phyloP scores from a whole-genome alignment of 176 grass and related monocot species.

The Phoenix roebelenii region DNA sequence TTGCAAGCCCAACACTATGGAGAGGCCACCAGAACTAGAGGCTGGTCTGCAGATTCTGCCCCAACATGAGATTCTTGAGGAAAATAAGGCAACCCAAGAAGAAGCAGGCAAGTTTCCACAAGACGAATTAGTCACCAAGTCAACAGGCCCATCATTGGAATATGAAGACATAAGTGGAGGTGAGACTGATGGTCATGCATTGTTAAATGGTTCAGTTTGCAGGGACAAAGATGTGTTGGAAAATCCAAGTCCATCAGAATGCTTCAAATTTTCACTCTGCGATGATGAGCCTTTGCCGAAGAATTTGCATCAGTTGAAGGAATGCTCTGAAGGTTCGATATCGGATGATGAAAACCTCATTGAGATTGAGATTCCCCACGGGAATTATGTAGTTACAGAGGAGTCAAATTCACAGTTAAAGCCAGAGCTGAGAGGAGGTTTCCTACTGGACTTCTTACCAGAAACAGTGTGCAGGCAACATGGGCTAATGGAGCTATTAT shows the following conservation, averaged over 20 bases:
- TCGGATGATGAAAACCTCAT: slow-evolving; percentile 70
- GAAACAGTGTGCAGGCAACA: slow-evolving; percentile 49
- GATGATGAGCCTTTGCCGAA: neutral
- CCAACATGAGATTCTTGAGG: neutral
- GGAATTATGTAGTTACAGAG: slow-evolving; percentile 29
- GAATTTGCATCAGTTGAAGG: neutral
- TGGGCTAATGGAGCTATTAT: slow-evolving; percentile 54
- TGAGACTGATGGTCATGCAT: neutral
- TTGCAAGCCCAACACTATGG: neutral
- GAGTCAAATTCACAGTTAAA: slow-evolving; percentile 12
- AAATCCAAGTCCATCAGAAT: no score
- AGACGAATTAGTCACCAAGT: no score
- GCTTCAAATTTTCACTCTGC: neutral
- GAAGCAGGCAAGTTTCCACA: neutral
- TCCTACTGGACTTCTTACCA: slow-evolving; percentile 34
- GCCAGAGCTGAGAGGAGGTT: slow-evolving; percentile 29
- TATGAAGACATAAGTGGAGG: neutral
- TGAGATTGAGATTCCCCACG: slow-evolving; percentile 60
- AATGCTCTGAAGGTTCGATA: slow-evolving; percentile 15
- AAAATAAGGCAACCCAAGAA: neutral
- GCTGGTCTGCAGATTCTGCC: no score
- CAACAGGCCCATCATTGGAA: neutral
- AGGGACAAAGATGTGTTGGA: no score
- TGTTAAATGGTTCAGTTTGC: no score
- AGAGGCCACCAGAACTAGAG: neutral